Evolutionary conservation across 2,329 filamentous ascomycete species (phyloP).

Genomic region (Aspergillus tanneri): DNA sequence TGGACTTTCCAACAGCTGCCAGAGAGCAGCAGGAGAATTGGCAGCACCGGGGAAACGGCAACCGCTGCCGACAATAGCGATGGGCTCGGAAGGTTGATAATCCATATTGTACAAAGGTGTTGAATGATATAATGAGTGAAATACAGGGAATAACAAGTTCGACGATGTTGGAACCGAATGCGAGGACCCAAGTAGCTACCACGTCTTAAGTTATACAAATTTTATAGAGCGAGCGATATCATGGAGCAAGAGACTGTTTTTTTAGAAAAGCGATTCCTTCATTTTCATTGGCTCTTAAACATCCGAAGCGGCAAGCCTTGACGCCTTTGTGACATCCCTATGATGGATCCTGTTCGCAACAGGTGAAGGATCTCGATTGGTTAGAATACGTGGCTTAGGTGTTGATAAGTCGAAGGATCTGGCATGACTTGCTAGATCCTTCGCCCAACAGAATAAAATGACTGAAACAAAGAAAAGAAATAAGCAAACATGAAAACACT

Average conservation of each 20-base stretch:
- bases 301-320: slow-evolving; percentile 3
- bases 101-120: slow-evolving; percentile 4
- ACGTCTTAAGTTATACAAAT: slow-evolving; percentile 4
- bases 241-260: slow-evolving; percentile 2
- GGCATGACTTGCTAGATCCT: slow-evolving; percentile 3
- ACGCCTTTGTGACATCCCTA: slow-evolving; percentile 3
- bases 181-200: slow-evolving; percentile 4
- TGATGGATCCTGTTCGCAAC: slow-evolving; percentile 3
- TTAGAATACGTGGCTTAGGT: slow-evolving; percentile 4
- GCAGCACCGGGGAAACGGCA: slow-evolving; percentile 15
- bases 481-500: not conserved
- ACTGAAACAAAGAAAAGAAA: not conserved
- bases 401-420: slow-evolving; percentile 5
- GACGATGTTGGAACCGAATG: slow-evolving; percentile 3
- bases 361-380: slow-evolving; percentile 4
- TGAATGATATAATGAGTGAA: slow-evolving; percentile 3
- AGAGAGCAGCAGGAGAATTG: slow-evolving; percentile 9
- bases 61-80: slow-evolving; percentile 15
- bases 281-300: slow-evolving; percentile 6
- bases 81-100: slow-evolving; percentile 10
- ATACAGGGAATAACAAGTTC: slow-evolving; percentile 4
- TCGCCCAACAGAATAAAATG: not conserved
- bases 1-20: slow-evolving; percentile 10
- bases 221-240: slow-evolving; percentile 5
- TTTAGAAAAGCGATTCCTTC: slow-evolving; percentile 1